Conservation (phyloP, 2,329 filamentous ascomycete genomes). For the Basipetospora chlamydospora region DNA sequence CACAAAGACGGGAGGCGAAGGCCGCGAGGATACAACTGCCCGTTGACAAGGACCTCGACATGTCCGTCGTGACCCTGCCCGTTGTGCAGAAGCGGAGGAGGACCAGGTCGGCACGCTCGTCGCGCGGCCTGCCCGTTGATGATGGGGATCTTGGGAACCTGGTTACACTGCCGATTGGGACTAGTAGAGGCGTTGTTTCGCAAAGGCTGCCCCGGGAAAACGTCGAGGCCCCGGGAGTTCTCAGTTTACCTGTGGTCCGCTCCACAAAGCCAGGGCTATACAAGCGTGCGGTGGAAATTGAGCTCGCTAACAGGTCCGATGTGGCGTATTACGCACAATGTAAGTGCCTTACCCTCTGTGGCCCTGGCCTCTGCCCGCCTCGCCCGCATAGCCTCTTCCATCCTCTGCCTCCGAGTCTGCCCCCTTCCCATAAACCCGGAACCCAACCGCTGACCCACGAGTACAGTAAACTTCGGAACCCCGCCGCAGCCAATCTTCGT, state of each 20-base stretch:
- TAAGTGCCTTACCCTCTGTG: no score
- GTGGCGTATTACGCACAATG: conserved; percentile 38
- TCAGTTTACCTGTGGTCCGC: conserved; percentile 17
- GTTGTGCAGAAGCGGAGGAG: conserved; percentile 5
- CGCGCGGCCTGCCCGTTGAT: conserved; percentile 1
- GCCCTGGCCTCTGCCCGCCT: background rate
- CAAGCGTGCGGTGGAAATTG: conserved; percentile 27
- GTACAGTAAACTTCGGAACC: conserved; percentile 34
- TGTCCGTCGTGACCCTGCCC: conserved; percentile 6
- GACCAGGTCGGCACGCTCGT: conserved; percentile 3
- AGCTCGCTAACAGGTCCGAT: conserved; percentile 34
- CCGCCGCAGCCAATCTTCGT: conserved; percentile 38
- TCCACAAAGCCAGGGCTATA: conserved; percentile 18
- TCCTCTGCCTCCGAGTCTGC: conserved; percentile 3
- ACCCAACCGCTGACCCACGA: no score
- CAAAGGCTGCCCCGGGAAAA: background rate
- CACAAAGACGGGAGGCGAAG: background rate
- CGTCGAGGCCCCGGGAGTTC: conserved; percentile 8
- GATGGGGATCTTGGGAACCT: background rate
- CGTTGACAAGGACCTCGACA: conserved; percentile 5
- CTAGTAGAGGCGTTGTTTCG: no score
- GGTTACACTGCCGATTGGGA: conserved; percentile 1
- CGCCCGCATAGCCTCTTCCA: background rate
- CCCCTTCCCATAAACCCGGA: no score
- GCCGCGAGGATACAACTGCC: conserved; percentile 4